Percentiles rank a stretch among this genome's conserved stretches.
These are phyloP conservation scores for Neurospora sp. DNA, from an alignment of 495 filamentous ascomycete genomes.

Conservation along the genomic window DNA sequence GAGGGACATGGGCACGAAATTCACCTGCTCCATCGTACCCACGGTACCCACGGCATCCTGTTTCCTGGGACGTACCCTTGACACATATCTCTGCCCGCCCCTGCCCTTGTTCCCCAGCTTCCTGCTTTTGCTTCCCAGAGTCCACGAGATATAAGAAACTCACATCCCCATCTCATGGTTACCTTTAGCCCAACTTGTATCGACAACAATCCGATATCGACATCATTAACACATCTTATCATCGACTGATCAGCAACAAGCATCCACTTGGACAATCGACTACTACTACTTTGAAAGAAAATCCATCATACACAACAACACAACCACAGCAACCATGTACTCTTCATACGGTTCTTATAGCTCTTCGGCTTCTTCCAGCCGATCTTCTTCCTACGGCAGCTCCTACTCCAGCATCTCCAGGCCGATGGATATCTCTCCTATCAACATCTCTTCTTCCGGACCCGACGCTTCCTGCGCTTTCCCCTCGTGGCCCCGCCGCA, in stretches of 20 bases:
- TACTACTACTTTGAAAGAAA: not conserved
- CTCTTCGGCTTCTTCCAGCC: constrained; percentile 18
- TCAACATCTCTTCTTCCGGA: constrained; percentile 26
- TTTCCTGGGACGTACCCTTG: constrained; percentile 14
- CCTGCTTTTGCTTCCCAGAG: constrained; percentile 1
- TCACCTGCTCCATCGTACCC: constrained; percentile 9
- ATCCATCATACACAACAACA: too few species aligned
- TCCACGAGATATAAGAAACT: constrained; percentile 8
- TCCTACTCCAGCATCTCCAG: constrained; percentile 27
- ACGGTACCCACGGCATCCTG: constrained; percentile 13
- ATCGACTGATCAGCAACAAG: not conserved
- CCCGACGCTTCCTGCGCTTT: constrained; percentile 37
- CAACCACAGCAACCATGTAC: constrained; percentile 27
- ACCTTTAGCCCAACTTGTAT: not conserved
- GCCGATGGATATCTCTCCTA: constrained; percentile 44
- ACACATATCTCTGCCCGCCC: not conserved
- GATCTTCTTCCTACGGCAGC: constrained; percentile 14
- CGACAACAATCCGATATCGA: constrained; percentile 1
- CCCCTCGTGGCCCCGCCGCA: constrained; percentile 41
- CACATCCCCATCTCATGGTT: constrained; percentile 6
- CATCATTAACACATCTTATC: constrained; percentile 5
- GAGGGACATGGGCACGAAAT: not conserved
- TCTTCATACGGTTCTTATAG: constrained; percentile 27
- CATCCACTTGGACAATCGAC: constrained; percentile 4
- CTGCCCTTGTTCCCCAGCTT: constrained; percentile 6